These are phyloP conservation scores for Chloropicon primus DNA, from an alignment of 139 green algal genomes.

Conservation along the genomic window DNA sequence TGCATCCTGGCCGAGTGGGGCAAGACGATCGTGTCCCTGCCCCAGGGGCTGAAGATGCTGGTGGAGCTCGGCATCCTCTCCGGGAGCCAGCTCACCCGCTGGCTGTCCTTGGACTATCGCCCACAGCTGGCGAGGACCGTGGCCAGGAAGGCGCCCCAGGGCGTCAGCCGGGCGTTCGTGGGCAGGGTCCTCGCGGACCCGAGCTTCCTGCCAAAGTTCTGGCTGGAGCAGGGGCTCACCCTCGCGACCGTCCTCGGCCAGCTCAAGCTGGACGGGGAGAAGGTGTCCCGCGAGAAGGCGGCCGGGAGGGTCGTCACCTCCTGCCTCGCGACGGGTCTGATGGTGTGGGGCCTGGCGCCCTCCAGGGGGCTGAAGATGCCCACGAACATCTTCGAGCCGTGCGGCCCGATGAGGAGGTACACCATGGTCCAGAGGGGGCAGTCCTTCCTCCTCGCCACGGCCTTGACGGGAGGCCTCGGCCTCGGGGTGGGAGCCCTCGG, in stretches of 20 bases:
- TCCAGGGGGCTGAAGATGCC: constrained; percentile 50
- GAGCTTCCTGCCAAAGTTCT: constrained; percentile 85
- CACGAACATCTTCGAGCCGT: constrained; percentile 70
- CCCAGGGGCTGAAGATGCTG: constrained; percentile 67
- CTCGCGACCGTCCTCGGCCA: constrained; percentile 64
- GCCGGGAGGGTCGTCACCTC: constrained; percentile 76
- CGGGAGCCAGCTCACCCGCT: constrained; percentile 77
- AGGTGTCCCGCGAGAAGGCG: constrained; percentile 57
- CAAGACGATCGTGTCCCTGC: constrained; percentile 69
- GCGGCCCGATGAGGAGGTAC: constrained; percentile 65
- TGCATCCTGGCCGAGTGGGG: constrained; percentile 84
- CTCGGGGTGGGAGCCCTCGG: too few species aligned
- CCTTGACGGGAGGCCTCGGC: too few species aligned
- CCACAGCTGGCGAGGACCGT: constrained; percentile 70
- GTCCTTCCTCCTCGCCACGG: constrained; percentile 63
- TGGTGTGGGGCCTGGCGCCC: constrained; percentile 78
- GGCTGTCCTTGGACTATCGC: constrained; percentile 80
- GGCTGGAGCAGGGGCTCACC: constrained; percentile 72
- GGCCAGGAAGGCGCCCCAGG: constrained; percentile 35
- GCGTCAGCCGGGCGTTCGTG: constrained; percentile 72
- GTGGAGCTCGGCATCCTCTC: constrained; percentile 89
- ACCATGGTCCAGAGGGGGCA: constrained; percentile 35
- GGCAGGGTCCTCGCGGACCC: constrained; percentile 92
- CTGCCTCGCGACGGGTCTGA: constrained; percentile 55
- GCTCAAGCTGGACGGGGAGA: constrained; percentile 40